These are phyloP conservation scores for Heliamphora exappendiculata DNA, from an alignment of 148 eudicot genomes.

Conservation along the genomic window DNA sequence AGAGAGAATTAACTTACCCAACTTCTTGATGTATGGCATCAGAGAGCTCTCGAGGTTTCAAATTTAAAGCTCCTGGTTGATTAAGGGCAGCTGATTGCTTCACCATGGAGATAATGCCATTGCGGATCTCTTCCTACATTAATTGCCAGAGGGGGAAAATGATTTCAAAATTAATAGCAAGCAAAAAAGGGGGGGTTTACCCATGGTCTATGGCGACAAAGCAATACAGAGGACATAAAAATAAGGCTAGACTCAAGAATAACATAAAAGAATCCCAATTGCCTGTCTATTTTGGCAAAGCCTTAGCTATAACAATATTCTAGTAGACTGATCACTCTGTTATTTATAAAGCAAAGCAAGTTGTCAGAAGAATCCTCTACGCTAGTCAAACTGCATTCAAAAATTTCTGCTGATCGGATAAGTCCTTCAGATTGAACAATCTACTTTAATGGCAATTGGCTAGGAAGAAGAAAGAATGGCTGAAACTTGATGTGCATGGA, in stretches of 20 bases:
- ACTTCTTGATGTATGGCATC: conserved; percentile 87
- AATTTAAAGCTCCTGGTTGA: conserved; percentile 59
- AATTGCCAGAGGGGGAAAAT: neutral
- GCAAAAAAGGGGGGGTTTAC: neutral
- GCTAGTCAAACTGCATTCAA: neutral
- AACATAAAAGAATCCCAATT: neutral
- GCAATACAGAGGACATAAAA: neutral
- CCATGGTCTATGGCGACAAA: neutral
- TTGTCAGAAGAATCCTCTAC: neutral
- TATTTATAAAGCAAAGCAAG: neutral
- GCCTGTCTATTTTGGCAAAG: neutral
- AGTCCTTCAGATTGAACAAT: neutral
- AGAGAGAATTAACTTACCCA: conserved; percentile 35
- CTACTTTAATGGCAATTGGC: neutral
- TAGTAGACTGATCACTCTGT: neutral
- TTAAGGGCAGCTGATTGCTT: conserved; percentile 67
- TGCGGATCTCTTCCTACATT: conserved; percentile 70
- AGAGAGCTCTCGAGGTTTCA: conserved; percentile 74
- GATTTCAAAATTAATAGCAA: neutral
- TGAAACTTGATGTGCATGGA: neutral
- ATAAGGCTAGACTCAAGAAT: neutral
- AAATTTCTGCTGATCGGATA: neutral
- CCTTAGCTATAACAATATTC: neutral
- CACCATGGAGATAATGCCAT: conserved; percentile 48
- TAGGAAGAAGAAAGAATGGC: neutral